phyloP scores from a whole-genome alignment of 2,329 filamentous ascomycete genomes.

The Scedosporium apiospermum region DNA sequence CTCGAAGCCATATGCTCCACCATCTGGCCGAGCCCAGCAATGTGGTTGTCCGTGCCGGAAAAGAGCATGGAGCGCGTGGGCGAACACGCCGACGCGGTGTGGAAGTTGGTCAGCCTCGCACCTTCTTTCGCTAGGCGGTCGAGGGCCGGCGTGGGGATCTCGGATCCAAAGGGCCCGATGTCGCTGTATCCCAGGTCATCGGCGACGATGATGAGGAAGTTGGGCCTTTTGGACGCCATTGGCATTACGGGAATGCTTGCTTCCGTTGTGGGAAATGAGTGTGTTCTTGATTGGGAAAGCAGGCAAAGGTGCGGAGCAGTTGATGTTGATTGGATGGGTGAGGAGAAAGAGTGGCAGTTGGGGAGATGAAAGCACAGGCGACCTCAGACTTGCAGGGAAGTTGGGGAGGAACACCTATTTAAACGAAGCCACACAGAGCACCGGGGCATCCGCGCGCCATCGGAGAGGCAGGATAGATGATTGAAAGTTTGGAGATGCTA shows the following conservation, averaged over 20 bases:
- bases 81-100: constrained; percentile 52
- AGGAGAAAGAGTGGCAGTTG: too few species aligned
- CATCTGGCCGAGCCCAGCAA: constrained; percentile 48
- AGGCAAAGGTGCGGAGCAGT: too few species aligned
- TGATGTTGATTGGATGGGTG: too few species aligned
- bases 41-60: constrained; percentile 54
- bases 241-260: background rate
- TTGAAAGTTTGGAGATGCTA: too few species aligned
- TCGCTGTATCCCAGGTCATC: constrained; percentile 54
- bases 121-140: constrained; percentile 36
- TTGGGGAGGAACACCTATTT: too few species aligned
- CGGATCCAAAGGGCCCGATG: constrained; percentile 47
- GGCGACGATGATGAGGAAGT: constrained; percentile 50
- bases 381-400: too few species aligned
- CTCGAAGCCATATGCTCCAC: constrained; percentile 34
- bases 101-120: constrained; percentile 52
- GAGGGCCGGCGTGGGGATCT: constrained; percentile 51
- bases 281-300: too few species aligned
- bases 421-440: too few species aligned
- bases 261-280: too few species aligned
- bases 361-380: too few species aligned
- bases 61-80: constrained; percentile 55
- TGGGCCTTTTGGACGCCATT: constrained; percentile 29
- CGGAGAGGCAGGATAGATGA: too few species aligned
- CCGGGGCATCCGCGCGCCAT: too few species aligned